Percentiles rank a stretch among this genome's conserved stretches.
Conservation (phyloP, 1,284 basidiomycete species). For the Volvariella volvacea region DNA sequence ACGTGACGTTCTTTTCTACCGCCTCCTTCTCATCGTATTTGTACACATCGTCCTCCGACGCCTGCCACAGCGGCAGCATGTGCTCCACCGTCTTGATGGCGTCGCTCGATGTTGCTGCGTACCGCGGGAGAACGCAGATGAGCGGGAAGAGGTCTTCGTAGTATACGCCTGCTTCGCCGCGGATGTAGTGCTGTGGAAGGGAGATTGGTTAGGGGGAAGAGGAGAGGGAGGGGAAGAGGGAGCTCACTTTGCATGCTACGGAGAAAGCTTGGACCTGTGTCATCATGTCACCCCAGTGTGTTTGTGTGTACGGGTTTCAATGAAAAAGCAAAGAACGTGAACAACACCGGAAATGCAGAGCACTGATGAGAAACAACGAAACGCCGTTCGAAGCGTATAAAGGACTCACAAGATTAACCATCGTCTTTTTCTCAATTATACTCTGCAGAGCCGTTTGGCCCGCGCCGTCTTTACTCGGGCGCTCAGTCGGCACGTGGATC, state of each 20-base stretch:
- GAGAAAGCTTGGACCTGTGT: slow-evolving; percentile 63
- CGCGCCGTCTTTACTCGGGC: slow-evolving; percentile 28
- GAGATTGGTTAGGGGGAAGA: background rate
- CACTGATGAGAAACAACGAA: background rate
- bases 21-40: too few relatives aligned
- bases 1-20: too few relatives aligned
- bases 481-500: slow-evolving; percentile 50
- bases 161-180: slow-evolving; percentile 55
- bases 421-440: slow-evolving; percentile 66
- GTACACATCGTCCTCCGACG: slow-evolving; percentile 30
- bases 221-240: background rate
- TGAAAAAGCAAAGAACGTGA: slow-evolving; percentile 2
- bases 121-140: slow-evolving; percentile 54
- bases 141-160: slow-evolving; percentile 60
- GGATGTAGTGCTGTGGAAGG: slow-evolving; percentile 47
- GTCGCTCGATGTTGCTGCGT: slow-evolving; percentile 26
- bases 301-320: too few relatives aligned
- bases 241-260: slow-evolving; percentile 48
- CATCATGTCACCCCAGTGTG: too few relatives aligned
- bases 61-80: slow-evolving; percentile 53
- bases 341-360: background rate
- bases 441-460: slow-evolving; percentile 37
- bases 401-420: slow-evolving; percentile 53
- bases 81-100: slow-evolving; percentile 14
- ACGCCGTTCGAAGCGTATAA: background rate